Conservation (phyloP, 768 basidiomycete genomes). For the Pholiota conissans region DNA sequence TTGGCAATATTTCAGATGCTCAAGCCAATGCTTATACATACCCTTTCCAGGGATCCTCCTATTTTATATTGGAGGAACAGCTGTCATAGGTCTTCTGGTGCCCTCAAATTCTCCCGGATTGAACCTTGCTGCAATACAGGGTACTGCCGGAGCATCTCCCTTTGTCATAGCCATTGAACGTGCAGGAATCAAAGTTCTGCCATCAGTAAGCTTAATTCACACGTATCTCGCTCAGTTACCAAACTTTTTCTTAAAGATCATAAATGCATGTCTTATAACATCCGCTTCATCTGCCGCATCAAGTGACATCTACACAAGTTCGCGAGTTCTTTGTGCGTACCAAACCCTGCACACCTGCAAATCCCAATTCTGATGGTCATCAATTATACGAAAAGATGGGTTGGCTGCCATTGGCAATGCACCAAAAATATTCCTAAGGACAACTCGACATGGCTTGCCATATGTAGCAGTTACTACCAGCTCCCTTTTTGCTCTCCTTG, state of each 20-base stretch:
- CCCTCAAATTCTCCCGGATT: constrained; percentile 66
- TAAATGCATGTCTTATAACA: constrained; percentile 81
- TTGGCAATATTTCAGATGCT: too few relatives aligned
- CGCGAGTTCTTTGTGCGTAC: constrained; percentile 76
- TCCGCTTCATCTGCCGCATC: constrained; percentile 93
- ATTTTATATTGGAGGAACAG: constrained; percentile 71
- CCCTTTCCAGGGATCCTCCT: constrained; percentile 73
- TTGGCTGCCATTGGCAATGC: constrained; percentile 81
- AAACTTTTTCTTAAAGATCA: constrained; percentile 45
- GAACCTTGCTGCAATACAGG: constrained; percentile 46
- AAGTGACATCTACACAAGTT: constrained; percentile 87
- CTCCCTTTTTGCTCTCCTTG: constrained; percentile 65
- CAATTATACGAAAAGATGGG: constrained; percentile 59
- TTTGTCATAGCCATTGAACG: constrained; percentile 89
- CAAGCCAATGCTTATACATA: too few relatives aligned
- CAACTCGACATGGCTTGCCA: constrained; percentile 75
- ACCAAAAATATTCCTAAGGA: constrained; percentile 73
- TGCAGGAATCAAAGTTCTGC: constrained; percentile 85
- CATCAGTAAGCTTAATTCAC: constrained; percentile 60
- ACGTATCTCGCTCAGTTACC: constrained; percentile 1
- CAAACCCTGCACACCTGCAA: too few relatives aligned
- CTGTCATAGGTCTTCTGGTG: constrained; percentile 82
- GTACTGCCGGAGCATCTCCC: constrained; percentile 75
- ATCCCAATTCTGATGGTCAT: not conserved
- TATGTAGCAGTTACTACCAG: constrained; percentile 70